These are phyloP conservation scores for Gaeumannomyces tritici DNA, from an alignment of 2,329 filamentous ascomycete genomes.

Conservation along the genomic window DNA sequence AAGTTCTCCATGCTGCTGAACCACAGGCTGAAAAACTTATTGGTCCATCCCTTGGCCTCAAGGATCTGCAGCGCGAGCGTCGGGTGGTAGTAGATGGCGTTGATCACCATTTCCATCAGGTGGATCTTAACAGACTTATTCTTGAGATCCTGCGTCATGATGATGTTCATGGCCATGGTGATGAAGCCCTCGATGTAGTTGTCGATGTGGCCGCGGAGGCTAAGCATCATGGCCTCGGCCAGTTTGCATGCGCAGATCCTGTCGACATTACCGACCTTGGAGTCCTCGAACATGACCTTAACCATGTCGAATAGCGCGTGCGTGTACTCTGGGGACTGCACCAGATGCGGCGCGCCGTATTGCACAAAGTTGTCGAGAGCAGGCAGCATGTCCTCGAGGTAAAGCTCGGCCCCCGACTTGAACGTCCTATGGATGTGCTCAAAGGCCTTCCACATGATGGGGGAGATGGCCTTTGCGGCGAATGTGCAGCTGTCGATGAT, in stretches of 20 bases:
- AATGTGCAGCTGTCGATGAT: constrained; percentile 99
- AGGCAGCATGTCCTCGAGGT: constrained; percentile 97
- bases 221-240: constrained; percentile 94
- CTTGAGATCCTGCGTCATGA: constrained; percentile 67
- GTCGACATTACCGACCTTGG: constrained; percentile 88
- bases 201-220: constrained; percentile 80
- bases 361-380: constrained; percentile 97
- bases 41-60: constrained; percentile 90
- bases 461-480: constrained; percentile 88
- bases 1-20: constrained; percentile 94
- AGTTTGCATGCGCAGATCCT: constrained; percentile 96
- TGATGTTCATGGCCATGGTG: constrained; percentile 74
- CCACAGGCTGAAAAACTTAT: constrained; percentile 98
- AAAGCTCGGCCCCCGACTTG: constrained; percentile 92
- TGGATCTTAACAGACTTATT: constrained; percentile 93
- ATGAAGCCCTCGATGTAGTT: constrained; percentile 84
- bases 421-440: constrained; percentile 95
- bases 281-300: constrained; percentile 84
- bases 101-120: constrained; percentile 98
- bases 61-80: constrained; percentile 73
- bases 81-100: constrained; percentile 95
- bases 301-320: constrained; percentile 91
- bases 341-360: constrained; percentile 72
- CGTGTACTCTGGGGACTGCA: constrained; percentile 78
- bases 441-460: constrained; percentile 98